A percentile compares a stretch with the other conserved stretches of the same genome.
Evolutionary conservation across 352 stramenopile species (phyloP).

Genomic region (Pythium sukuiense): DNA sequence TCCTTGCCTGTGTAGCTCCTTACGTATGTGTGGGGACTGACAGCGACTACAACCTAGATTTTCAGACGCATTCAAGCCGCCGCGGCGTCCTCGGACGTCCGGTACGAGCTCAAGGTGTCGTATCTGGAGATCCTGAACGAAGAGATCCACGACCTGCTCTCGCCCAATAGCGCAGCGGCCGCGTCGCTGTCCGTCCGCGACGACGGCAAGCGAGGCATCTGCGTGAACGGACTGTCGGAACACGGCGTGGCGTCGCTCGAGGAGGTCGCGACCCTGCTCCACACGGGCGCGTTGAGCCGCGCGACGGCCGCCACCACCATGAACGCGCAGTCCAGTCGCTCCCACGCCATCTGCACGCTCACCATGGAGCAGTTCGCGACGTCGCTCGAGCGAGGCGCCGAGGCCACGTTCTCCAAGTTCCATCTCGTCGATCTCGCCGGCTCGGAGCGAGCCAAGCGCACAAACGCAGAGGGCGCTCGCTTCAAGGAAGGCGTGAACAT

Average conservation of each 20-base stretch:
- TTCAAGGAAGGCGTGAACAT: slow-evolving; percentile 94
- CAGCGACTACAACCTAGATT: slow-evolving; percentile 30
- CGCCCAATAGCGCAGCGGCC: slow-evolving; percentile 16
- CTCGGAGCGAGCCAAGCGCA: slow-evolving; percentile 91
- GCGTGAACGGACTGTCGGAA: slow-evolving; percentile 84
- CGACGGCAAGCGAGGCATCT: slow-evolving; percentile 87
- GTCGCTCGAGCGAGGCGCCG: slow-evolving; percentile 23
- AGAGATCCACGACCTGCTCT: slow-evolving; percentile 94
- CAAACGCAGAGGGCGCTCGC: slow-evolving; percentile 75
- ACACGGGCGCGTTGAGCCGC: slow-evolving; percentile 44
- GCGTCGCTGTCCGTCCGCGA: slow-evolving; percentile 75
- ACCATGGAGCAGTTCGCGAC: slow-evolving; percentile 72
- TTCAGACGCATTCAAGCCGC: slow-evolving; percentile 39
- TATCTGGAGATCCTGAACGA: slow-evolving; percentile 97
- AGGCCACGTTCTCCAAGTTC: slow-evolving; percentile 84
- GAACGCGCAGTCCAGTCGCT: slow-evolving; percentile 81
- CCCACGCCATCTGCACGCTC: slow-evolving; percentile 90
- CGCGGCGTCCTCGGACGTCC: slow-evolving; percentile 26
- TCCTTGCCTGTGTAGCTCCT: not conserved
- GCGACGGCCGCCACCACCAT: slow-evolving; percentile 71
- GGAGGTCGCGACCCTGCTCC: slow-evolving; percentile 47
- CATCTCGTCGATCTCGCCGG: slow-evolving; percentile 96
- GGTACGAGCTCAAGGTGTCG: slow-evolving; percentile 60
- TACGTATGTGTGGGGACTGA: too few relatives aligned
- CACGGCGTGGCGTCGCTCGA: slow-evolving; percentile 59